Conservation (phyloP, 2,329 filamentous ascomycete genomes). For the Phialophora verrucosa region DNA sequence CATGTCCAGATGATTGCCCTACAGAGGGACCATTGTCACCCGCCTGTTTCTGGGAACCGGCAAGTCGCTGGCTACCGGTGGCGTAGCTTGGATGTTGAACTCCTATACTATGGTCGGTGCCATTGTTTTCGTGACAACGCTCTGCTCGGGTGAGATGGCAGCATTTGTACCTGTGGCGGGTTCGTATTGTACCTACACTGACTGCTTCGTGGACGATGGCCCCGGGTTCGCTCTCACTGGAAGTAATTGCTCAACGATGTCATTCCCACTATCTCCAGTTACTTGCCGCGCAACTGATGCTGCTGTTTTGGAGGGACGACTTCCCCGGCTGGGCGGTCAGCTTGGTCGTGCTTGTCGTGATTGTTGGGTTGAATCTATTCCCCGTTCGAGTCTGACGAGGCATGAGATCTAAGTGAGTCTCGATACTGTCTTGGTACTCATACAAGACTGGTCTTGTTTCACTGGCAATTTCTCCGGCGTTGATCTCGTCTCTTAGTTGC, state of each 20-base stretch:
- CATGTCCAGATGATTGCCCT: slow-evolving; percentile 64
- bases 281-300: slow-evolving; percentile 53
- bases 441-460: slow-evolving; percentile 67
- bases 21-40: slow-evolving; percentile 88
- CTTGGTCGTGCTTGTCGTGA: too few relatives aligned
- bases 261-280: slow-evolving; percentile 49
- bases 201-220: slow-evolving; percentile 85
- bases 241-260: slow-evolving; percentile 66
- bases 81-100: slow-evolving; percentile 78
- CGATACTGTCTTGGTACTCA: slow-evolving; percentile 58
- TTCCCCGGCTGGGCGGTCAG: background rate
- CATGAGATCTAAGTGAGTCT: slow-evolving; percentile 51
- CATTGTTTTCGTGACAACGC: slow-evolving; percentile 90
- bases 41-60: slow-evolving; percentile 76
- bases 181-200: slow-evolving; percentile 89
- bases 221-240: slow-evolving; percentile 52
- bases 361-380: too few relatives aligned
- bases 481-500: slow-evolving; percentile 63
- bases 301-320: background rate
- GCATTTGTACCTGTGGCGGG: slow-evolving; percentile 91
- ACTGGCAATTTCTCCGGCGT: slow-evolving; percentile 63
- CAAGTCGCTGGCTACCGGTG: slow-evolving; percentile 50
- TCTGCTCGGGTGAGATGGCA: slow-evolving; percentile 87
- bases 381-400: too few relatives aligned
- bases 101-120: slow-evolving; percentile 60